Percentiles rank a stretch among this genome's conserved stretches.
These are phyloP conservation scores for Solanum dulcamara DNA, from an alignment of 257 asterid genomes.

Conservation along the genomic window DNA sequence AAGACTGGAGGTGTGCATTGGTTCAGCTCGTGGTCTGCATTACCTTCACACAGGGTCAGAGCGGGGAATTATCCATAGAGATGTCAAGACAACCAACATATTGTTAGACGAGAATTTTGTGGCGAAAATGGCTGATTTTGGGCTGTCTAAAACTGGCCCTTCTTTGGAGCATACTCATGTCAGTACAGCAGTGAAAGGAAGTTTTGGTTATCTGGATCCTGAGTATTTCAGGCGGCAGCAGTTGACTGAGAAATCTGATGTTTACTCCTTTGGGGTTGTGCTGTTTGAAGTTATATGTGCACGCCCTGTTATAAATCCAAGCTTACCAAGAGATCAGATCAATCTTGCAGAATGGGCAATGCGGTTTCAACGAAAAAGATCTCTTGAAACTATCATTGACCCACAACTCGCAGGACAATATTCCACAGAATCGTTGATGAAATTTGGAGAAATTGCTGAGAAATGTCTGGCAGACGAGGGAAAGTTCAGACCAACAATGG, in stretches of 20 bases:
- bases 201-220: slow-evolving; percentile 83
- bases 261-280: slow-evolving; percentile 86
- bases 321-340: slow-evolving; percentile 66
- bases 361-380: slow-evolving; percentile 51
- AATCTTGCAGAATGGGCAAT: slow-evolving; percentile 89
- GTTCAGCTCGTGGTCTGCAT: slow-evolving; percentile 75
- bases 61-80: slow-evolving; percentile 73
- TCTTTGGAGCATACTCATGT: slow-evolving; percentile 81
- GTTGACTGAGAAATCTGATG: slow-evolving; percentile 77
- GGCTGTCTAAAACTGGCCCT: slow-evolving; percentile 78
- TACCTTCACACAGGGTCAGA: slow-evolving; percentile 90
- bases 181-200: slow-evolving; percentile 87
- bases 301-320: slow-evolving; percentile 64
- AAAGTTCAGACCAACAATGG: slow-evolving; percentile 74
- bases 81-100: slow-evolving; percentile 80
- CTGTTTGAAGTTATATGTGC: slow-evolving; percentile 67
- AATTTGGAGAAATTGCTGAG: slow-evolving; percentile 68
- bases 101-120: slow-evolving; percentile 55
- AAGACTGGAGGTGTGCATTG: slow-evolving; percentile 63
- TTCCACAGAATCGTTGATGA: slow-evolving; percentile 44
- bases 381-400: slow-evolving; percentile 57
- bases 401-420: slow-evolving; percentile 30
- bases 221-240: slow-evolving; percentile 82
- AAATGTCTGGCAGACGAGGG: slow-evolving; percentile 85
- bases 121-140: slow-evolving; percentile 88